Evolutionary conservation across 345 rosid genomes (phyloP).

Genomic region (Syzygium jambos): DNA sequence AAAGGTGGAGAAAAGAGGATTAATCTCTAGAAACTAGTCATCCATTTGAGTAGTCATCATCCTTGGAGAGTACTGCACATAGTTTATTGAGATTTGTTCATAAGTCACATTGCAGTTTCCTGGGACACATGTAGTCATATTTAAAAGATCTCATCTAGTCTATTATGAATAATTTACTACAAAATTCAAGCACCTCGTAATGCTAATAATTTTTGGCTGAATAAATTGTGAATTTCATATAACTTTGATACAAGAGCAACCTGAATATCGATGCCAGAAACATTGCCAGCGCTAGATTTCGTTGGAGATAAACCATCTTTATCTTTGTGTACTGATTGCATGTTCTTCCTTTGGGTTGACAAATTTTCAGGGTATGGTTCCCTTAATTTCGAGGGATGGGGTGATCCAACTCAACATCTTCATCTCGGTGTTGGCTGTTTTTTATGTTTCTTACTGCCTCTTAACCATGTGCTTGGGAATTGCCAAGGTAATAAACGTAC

Average conservation of each 20-base stretch:
- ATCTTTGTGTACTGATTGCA: background rate
- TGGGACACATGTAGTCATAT: background rate
- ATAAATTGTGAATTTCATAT: background rate
- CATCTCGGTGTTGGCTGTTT: conserved; percentile 14
- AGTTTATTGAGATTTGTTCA: background rate
- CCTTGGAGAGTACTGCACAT: background rate
- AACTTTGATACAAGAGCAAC: background rate
- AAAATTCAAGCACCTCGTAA: background rate
- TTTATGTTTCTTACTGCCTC: conserved; percentile 12
- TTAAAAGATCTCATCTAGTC: background rate
- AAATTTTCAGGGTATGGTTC: conserved; percentile 14
- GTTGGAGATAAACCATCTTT: background rate
- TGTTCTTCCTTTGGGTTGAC: background rate
- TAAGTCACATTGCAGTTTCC: background rate
- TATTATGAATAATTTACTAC: background rate
- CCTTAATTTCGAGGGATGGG: conserved; percentile 16
- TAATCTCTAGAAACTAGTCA: background rate
- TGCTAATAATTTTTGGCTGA: background rate
- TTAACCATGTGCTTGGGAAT: conserved; percentile 16
- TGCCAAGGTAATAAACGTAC: conserved; percentile 8
- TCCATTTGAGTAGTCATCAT: background rate
- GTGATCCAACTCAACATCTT: conserved; percentile 13
- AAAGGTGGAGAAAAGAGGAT: background rate
- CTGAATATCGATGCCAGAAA: background rate
- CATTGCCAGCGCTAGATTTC: background rate